These are phyloP conservation scores for Zoysia pacifica DNA, from an alignment of 176 grass and related monocot species.

Conservation along the genomic window DNA sequence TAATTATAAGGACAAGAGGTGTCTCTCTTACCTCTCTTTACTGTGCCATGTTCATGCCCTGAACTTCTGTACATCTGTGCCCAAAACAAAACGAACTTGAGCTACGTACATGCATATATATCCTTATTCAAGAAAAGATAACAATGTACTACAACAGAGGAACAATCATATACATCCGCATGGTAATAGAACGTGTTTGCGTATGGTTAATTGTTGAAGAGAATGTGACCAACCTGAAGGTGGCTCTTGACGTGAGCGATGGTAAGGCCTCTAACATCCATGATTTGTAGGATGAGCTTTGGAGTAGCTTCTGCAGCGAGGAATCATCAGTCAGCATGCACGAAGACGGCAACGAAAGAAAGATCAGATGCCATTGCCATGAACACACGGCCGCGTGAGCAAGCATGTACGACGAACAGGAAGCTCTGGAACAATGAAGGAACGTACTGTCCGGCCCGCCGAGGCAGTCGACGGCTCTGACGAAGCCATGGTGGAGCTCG, in stretches of 20 bases:
- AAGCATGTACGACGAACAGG: not conserved
- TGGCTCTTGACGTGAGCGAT: constrained; percentile 98
- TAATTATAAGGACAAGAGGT: not conserved
- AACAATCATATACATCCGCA: not conserved
- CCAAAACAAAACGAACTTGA: constrained; percentile 15
- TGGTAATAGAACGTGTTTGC: not conserved
- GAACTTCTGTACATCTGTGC: constrained; percentile 90
- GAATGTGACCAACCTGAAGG: constrained; percentile 62
- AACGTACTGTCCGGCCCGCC: constrained; percentile 79
- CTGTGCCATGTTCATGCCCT: constrained; percentile 60
- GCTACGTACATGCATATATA: not conserved
- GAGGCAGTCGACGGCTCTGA: constrained; percentile 71
- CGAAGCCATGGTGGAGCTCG: constrained; percentile 82
- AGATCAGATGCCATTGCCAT: not conserved
- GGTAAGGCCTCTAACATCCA: constrained; percentile 74
- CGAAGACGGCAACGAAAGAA: not conserved
- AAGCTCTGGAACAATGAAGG: not conserved
- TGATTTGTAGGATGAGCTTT: constrained; percentile 85
- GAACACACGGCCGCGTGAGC: not conserved
- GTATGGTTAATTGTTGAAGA: not conserved
- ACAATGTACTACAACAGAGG: not conserved
- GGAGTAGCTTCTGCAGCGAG: constrained; percentile 65
- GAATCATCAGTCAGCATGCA: not conserved
- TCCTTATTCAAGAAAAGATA: constrained; percentile 6
- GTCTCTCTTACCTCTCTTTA: constrained; percentile 55